Base-by-base conservation (phyloP, 768 basidiomycete genomes). In the Infundibulicybe gibba region DNA sequence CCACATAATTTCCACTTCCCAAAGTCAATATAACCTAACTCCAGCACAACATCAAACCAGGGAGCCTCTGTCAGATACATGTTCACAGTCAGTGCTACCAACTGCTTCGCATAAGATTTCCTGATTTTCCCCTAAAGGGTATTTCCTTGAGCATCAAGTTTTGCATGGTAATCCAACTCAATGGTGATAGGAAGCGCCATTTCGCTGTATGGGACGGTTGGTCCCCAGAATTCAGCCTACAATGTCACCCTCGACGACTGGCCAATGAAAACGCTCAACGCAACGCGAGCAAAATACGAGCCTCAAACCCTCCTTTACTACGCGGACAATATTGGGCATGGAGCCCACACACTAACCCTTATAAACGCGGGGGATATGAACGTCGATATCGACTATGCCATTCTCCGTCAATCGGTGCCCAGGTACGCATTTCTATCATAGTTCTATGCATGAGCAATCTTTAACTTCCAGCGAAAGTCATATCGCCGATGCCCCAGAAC, bases 131-230 rank as follows among this genome's bases (percentile, higher is more conserved):
- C 39, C 30, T 20, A 15, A n/a, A 34, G 21, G 48, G 51, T 43
- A 10, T 11, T 34, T 16, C 21, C 32, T 13, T 34, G n/a, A 17
- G n/a, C n/a, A 37, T 20, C 25, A n/a, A 15, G 6, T 25, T 25
- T 8, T 25, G 3, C 25, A 25, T 25, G 25, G 25, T 8, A 8
- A 25, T 25, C 4, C 25, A 25, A 25, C 25, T 8, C 8, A 25
- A 25, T 25, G 3, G 8, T 25, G 25, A 3, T 54, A 55, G 40
- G 61, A 48, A 25, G 56, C 56, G 50, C 54, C 53, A 35, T 72
- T 47, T 41, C 62, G 16, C 60, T 71, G 17, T 64, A 63, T 20
- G 71, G 73, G 5, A n/a, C 65, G 4, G 63, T 71, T 31, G 60
- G 63, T n/a, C 59, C 61, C 17, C 39, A 48, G 12, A 49, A 59